Percentiles rank a stretch among this genome's conserved stretches.
phyloP scores from a whole-genome alignment of 345 rosid species.

The Psidium friedrichsthalianum region DNA sequence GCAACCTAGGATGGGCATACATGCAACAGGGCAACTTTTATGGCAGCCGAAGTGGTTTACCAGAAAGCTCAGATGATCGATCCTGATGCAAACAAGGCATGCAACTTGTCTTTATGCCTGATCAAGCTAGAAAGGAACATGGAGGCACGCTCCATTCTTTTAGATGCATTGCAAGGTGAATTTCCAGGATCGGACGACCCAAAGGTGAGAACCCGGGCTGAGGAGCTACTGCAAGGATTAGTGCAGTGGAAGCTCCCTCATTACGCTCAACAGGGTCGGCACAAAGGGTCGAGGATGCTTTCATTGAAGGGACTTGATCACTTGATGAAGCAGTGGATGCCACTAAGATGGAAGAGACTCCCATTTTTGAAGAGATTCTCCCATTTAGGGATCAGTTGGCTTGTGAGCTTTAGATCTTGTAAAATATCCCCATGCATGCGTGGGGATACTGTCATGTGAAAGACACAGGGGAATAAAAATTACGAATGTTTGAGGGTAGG shows the following conservation, averaged over 20 bases:
- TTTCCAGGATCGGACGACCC: constrained; percentile 38
- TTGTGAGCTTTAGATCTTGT: constrained; percentile 21
- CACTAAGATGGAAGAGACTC: constrained; percentile 69
- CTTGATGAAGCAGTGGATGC: constrained; percentile 56
- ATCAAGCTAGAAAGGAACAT: constrained; percentile 43
- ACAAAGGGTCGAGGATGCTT: constrained; percentile 32
- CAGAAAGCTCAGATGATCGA: constrained; percentile 67
- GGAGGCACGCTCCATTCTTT: constrained; percentile 47
- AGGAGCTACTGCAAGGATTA: constrained; percentile 37
- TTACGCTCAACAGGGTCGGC: neutral
- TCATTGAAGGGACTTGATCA: constrained; percentile 54
- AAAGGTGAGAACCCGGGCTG: constrained; percentile 39
- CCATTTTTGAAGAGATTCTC: constrained; percentile 83
- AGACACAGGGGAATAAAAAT: neutral
- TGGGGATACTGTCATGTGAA: neutral
- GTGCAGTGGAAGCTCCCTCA: neutral
- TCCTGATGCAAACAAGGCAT: constrained; percentile 88
- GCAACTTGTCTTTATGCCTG: constrained; percentile 64
- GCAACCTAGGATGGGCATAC: constrained; percentile 94
- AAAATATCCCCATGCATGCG: neutral
- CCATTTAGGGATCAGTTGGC: constrained; percentile 73
- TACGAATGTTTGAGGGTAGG: neutral
- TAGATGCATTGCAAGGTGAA: constrained; percentile 24
- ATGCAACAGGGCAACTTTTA: constrained; percentile 66
- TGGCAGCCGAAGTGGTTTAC: constrained; percentile 67